Evolutionary conservation across 2,329 filamentous ascomycete species (phyloP).

Genomic region (Colletotrichum tabaci): DNA sequence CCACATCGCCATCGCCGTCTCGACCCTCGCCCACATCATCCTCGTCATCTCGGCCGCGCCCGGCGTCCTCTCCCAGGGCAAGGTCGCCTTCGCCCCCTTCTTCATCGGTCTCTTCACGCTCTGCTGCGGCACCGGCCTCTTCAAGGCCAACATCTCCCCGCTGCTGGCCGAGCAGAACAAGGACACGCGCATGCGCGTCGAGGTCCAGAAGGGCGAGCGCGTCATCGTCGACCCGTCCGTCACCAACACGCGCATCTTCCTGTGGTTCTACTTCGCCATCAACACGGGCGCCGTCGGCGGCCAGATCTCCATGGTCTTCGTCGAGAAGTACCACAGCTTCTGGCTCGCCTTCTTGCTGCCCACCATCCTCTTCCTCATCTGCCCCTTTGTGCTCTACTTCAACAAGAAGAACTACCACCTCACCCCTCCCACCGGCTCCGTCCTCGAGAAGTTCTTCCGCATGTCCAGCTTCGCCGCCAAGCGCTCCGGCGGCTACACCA

Average conservation of each 20-base stretch:
- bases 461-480: conserved; percentile 75
- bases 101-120: conserved; percentile 73
- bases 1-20: conserved; percentile 75
- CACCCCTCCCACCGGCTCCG: conserved; percentile 79
- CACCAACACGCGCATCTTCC: conserved; percentile 78
- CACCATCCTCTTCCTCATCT: conserved; percentile 74
- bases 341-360: conserved; percentile 80
- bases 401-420: conserved; percentile 74
- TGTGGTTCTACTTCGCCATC: conserved; percentile 73
- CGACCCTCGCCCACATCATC: conserved; percentile 76
- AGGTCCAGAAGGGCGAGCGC: conserved; percentile 72
- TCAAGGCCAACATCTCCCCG: conserved; percentile 85
- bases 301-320: conserved; percentile 78
- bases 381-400: conserved; percentile 73
- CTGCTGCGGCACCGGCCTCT: conserved; percentile 80
- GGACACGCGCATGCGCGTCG: conserved; percentile 70
- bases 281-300: conserved; percentile 75
- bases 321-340: conserved; percentile 83
- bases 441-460: conserved; percentile 76
- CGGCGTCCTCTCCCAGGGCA: conserved; percentile 69
- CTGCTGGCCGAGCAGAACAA: conserved; percentile 80
- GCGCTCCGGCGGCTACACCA: conserved; percentile 74
- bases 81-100: conserved; percentile 75
- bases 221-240: conserved; percentile 80
- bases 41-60: conserved; percentile 77